Percentiles rank a stretch among this genome's conserved stretches.
These are phyloP conservation scores for Panicum miliaceum DNA, from an alignment of 176 grass and related monocot genomes.

Conservation along the genomic window DNA sequence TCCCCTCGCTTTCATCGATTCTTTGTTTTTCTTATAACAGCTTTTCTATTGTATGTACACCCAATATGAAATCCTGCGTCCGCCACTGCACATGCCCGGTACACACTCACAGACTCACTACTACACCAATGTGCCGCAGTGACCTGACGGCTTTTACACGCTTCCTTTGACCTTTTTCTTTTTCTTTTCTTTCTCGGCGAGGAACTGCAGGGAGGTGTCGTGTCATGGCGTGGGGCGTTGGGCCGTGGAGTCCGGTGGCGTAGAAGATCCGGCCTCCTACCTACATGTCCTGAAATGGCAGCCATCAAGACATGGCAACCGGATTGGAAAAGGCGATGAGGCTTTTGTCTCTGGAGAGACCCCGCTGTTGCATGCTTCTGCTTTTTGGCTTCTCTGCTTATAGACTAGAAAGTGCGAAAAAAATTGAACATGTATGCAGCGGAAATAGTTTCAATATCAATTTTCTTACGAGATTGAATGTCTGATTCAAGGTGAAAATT, in stretches of 20 bases:
- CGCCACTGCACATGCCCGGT: too few species aligned
- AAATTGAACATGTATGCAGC: not conserved
- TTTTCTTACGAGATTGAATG: not conserved
- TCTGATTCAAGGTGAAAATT: not conserved
- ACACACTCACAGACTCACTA: too few species aligned
- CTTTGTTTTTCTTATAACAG: too few species aligned
- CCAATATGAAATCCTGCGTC: too few species aligned
- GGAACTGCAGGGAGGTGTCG: not conserved
- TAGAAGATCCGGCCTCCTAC: slow-evolving; percentile 31
- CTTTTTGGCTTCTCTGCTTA: not conserved
- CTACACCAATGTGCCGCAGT: too few species aligned
- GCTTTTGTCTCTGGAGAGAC: not conserved
- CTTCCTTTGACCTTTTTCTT: not conserved
- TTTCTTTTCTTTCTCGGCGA: not conserved
- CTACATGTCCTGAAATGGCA: not conserved
- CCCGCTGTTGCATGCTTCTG: not conserved
- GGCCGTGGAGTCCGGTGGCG: not conserved
- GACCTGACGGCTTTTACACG: not conserved
- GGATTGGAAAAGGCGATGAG: slow-evolving; percentile 11
- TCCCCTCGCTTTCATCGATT: too few species aligned
- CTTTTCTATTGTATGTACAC: too few species aligned
- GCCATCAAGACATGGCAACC: slow-evolving; percentile 9
- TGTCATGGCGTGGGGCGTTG: not conserved
- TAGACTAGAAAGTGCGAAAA: not conserved
- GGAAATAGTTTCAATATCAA: not conserved